These are phyloP conservation scores for Leishmania major DNA, from an alignment of 208 protist genomes.

Conservation along the genomic window DNA sequence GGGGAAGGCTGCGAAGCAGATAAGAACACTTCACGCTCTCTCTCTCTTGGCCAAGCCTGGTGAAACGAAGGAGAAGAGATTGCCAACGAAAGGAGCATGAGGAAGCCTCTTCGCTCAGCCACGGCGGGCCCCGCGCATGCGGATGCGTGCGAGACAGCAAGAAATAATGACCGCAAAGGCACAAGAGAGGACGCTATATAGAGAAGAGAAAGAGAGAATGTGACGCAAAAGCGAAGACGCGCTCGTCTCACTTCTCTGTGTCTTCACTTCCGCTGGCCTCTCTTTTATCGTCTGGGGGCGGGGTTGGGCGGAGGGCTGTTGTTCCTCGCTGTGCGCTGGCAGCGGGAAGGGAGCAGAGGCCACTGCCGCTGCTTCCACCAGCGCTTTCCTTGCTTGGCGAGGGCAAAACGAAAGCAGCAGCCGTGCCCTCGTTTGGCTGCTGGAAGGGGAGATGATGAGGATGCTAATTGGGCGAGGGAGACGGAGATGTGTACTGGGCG, in stretches of 20 bases:
- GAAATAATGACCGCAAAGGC: neutral
- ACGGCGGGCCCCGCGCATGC: neutral
- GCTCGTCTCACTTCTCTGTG: too few species aligned
- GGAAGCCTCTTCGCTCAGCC: neutral
- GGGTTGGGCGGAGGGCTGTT: neutral
- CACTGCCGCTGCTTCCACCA: neutral
- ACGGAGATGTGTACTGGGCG: neutral
- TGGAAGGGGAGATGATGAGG: neutral
- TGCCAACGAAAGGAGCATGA: neutral
- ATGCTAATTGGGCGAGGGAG: neutral
- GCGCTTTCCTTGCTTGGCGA: neutral
- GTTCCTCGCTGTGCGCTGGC: neutral
- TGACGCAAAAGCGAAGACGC: neutral
- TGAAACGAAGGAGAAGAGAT: neutral
- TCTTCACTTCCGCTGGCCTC: neutral
- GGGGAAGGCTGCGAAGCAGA: neutral
- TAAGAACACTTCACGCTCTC: neutral
- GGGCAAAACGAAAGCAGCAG: neutral
- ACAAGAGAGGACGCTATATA: neutral
- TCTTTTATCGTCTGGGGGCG: neutral
- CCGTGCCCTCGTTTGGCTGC: too few species aligned
- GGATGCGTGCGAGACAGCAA: neutral
- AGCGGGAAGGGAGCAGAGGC: neutral
- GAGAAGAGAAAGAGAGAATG: neutral
- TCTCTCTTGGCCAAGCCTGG: neutral